Percentiles rank a stretch among this genome's conserved stretches.
phyloP scores from a whole-genome alignment of 2,329 filamentous ascomycete species.

The Fusarium dimerum region DNA sequence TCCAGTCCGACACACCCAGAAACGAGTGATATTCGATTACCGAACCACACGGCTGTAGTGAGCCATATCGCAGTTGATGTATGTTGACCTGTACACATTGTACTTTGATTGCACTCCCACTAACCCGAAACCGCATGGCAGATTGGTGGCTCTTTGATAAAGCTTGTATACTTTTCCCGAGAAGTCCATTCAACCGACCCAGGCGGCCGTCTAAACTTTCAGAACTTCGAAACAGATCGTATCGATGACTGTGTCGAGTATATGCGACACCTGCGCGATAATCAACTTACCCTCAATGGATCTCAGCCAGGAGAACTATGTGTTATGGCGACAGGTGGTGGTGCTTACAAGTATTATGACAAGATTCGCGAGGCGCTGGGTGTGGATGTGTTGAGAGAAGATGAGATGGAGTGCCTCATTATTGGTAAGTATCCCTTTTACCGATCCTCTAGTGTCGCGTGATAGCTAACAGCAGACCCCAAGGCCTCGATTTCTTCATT shows the following conservation, averaged over 20 bases:
- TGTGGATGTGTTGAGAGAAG: conserved; percentile 86
- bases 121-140: conserved; percentile 38
- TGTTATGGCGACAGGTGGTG: conserved; percentile 94
- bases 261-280: conserved; percentile 80
- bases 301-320: conserved; percentile 72
- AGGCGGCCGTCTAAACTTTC: conserved; percentile 89
- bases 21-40: conserved; percentile 91
- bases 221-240: conserved; percentile 92
- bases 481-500: conserved; percentile 97
- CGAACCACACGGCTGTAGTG: conserved; percentile 91
- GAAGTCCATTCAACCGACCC: conserved; percentile 78
- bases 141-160: conserved; percentile 95
- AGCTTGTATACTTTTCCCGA: conserved; percentile 95
- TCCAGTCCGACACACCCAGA: conserved; percentile 59
- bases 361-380: conserved; percentile 80
- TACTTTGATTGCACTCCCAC: conserved; percentile 9
- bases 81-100: conserved; percentile 40
- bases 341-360: conserved; percentile 96
- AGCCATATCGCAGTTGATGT: conserved; percentile 97
- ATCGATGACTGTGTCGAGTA: conserved; percentile 95
- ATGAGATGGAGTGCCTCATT: conserved; percentile 98
- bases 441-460: not conserved
- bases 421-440: conserved; percentile 63
- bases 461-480: conserved; percentile 8
- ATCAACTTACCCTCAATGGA: conserved; percentile 74